Evolutionary conservation across 148 eudicot species (phyloP), one percentile per base, ranked within the genome.

Genomic region (Vaccinium corymbosum): DNA sequence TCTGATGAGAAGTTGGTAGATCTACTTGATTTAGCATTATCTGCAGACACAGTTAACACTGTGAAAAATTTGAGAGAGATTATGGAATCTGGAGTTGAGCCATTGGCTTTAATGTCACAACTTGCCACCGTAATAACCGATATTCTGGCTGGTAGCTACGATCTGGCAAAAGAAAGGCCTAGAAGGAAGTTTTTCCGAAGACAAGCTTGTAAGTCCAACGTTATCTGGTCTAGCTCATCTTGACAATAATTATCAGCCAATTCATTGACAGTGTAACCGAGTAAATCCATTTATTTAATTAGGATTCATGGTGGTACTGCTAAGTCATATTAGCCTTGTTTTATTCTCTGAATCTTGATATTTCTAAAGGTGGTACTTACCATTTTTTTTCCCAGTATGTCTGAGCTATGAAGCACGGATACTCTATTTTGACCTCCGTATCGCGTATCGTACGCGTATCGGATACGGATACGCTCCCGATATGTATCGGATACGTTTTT

Each of bases 1-100:
- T 97, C 99, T 70, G 98, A 97, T 84, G 99, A 97, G 88, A 97
- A 97, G 82, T 86, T 97, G 88, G 95, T 97, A 70, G 97, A 97
- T 85, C 91, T 97, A 68, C 99, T 97, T 76, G 99, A 97, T 89
- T 89, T 93, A 81, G 99, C 99, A 82, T 90, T 97, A 85, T 97
- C 98, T 74, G 99, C 99, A 17, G 98, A 97, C 89, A 97, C 98
- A 51, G 92, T 97, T 56, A 94, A 93, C 79, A 97, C 97, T 25
- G 98, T 97, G 78, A 97, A 94, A 84, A 92, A 91, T 88, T 89
- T 94, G 80, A 93, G 99, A 87, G 98, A 97, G 83, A 91, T 97
- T 56, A 94, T 93, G 95, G 97, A 93, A 89, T 92, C 94, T 85
- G 99, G 98, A 55, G 97, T 93, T 81, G 99, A 97, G 88, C 98